phyloP scores from a whole-genome alignment of 2,329 filamentous ascomycete genomes.

The Didymella lethalis region DNA sequence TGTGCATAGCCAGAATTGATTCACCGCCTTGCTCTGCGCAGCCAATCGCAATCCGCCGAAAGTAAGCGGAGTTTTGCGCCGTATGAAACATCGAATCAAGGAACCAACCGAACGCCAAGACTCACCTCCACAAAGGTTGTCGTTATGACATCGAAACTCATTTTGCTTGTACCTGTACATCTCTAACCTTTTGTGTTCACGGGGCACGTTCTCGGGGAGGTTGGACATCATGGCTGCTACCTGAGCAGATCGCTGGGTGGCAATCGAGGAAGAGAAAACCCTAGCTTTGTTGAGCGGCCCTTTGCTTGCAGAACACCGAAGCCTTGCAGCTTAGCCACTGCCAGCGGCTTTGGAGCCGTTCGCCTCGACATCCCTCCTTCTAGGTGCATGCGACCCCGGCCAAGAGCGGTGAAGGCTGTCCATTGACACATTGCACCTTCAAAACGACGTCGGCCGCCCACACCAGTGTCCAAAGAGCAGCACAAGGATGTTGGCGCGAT shows the following conservation, averaged over 20 bases:
- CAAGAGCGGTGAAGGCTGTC: neutral
- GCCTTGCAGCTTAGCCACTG: conserved; percentile 20
- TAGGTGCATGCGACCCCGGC: conserved; percentile 12
- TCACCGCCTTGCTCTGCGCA: conserved; percentile 20
- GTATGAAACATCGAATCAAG: conserved; percentile 3
- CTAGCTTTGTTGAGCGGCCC: conserved; percentile 11
- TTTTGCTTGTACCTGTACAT: neutral
- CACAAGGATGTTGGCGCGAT: neutral
- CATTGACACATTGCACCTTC: neutral
- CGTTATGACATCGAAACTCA: conserved; percentile 4
- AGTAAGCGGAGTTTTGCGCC: conserved; percentile 35
- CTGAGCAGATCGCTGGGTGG: conserved; percentile 12
- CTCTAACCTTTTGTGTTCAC: neutral
- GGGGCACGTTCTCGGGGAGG: neutral
- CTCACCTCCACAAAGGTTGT: conserved; percentile 7
- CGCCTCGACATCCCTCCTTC: conserved; percentile 29
- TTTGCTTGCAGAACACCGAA: conserved; percentile 15
- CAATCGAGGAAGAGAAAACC: conserved; percentile 24
- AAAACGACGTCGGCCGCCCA: neutral
- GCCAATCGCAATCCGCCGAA: conserved; percentile 34
- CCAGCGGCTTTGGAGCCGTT: conserved; percentile 27
- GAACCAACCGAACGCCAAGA: conserved; percentile 18
- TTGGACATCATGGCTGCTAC: neutral
- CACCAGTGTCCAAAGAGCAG: conserved; percentile 1
- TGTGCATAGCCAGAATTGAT: conserved; percentile 16